These are phyloP conservation scores for Alternaria postmessia DNA, from an alignment of 2,329 filamentous ascomycete species.

Conservation along the genomic window DNA sequence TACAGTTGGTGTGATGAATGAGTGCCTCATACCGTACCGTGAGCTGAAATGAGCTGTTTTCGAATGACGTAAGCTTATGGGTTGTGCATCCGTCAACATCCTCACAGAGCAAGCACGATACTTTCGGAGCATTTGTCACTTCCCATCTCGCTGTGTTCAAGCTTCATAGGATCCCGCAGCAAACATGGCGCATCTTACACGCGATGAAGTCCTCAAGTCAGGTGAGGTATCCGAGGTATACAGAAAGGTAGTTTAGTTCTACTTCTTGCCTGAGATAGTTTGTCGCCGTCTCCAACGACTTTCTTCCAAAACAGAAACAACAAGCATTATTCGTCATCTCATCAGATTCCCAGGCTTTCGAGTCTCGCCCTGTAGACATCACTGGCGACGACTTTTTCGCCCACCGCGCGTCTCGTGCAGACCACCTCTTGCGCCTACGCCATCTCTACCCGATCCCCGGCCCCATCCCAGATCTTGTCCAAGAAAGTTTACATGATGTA, in stretches of 20 bases:
- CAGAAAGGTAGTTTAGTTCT: constrained; percentile 23
- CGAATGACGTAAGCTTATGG: background rate
- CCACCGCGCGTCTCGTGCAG: constrained; percentile 31
- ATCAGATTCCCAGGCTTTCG: constrained; percentile 30
- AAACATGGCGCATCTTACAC: constrained; percentile 39
- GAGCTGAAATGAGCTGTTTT: background rate
- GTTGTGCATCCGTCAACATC: background rate
- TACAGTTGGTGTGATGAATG: too few relatives aligned
- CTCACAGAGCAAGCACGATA: background rate
- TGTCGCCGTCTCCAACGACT: background rate
- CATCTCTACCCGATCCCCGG: constrained; percentile 44
- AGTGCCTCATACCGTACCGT: background rate
- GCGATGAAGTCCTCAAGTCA: constrained; percentile 34
- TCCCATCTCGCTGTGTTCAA: too few relatives aligned
- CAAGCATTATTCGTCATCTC: background rate
- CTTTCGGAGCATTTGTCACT: too few relatives aligned
- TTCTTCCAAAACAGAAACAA: background rate
- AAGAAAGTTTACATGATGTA: constrained; percentile 38
- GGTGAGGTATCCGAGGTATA: constrained; percentile 30
- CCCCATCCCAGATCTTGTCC: constrained; percentile 39
- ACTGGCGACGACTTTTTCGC: constrained; percentile 27
- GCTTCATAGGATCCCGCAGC: too few relatives aligned
- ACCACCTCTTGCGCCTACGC: constrained; percentile 38
- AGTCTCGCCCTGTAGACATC: constrained; percentile 32
- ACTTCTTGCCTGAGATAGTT: background rate